phyloP scores from a whole-genome alignment of 352 stramenopile species.

The Phytophthora colocasiae region DNA sequence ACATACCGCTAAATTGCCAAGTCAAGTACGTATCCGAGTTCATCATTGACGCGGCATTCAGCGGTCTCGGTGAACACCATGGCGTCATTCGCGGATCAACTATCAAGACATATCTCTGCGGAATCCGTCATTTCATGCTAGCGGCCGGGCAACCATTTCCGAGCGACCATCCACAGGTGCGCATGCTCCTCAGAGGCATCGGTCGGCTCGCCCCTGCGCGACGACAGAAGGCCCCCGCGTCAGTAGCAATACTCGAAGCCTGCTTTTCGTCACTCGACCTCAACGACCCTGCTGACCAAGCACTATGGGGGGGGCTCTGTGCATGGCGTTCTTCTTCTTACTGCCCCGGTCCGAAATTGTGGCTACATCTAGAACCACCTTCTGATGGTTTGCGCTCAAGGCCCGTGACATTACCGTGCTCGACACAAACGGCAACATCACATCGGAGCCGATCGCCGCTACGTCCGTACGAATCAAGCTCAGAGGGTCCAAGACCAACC shows the following conservation, averaged over 20 bases:
- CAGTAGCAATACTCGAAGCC: not conserved
- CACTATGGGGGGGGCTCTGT: conserved; percentile 11
- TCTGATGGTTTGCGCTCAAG: conserved; percentile 6
- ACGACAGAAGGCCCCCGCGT: not conserved
- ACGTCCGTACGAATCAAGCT: not conserved
- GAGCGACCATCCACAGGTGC: conserved; percentile 3
- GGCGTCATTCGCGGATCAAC: not conserved
- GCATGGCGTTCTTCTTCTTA: conserved; percentile 21
- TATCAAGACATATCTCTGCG: not conserved
- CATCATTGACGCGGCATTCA: not conserved
- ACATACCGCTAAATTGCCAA: not conserved
- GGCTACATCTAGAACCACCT: not conserved
- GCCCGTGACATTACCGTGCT: not conserved
- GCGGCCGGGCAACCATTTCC: not conserved
- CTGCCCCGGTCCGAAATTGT: conserved; percentile 10
- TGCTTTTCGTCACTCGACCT: not conserved
- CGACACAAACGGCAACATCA: not conserved
- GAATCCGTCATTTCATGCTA: not conserved
- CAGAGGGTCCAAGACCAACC: conserved; percentile 14
- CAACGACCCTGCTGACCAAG: conserved; percentile 1
- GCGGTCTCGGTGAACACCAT: not conserved
- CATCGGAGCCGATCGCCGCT: not conserved
- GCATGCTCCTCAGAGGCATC: conserved; percentile 11
- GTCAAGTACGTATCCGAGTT: conserved; percentile 3
- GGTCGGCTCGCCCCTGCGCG: not conserved